Evolutionary conservation across 140 eudicot species (phyloP), one percentile per base, ranked within the genome.

Genomic region (Oenanthe javanica): DNA sequence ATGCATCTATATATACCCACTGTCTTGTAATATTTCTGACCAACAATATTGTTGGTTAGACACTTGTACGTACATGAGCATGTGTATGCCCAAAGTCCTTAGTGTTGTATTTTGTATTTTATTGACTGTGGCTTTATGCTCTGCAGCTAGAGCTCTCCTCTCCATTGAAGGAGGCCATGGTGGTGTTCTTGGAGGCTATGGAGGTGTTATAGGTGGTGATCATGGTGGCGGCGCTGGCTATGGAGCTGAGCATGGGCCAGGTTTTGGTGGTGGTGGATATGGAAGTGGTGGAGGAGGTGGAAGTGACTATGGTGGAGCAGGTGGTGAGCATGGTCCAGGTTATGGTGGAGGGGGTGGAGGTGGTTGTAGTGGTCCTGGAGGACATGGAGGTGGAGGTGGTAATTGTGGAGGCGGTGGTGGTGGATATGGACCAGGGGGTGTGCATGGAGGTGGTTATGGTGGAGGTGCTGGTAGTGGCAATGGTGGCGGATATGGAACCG

Each of bases 91-190:
- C 25, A 92, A 66, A 78, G 71, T 76, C 67, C 79, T 84, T 36
- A 83, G 79, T 82, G 81, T 85, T 21, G 76, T 85, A 69, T 88
- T 86, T 83, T 88, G 88, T 79, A 79, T 88, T 61, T 64, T 90
- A 48, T 71, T 92, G n/a, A n/a, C n/a, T 72, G 70, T 90, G 25
- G 93, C 86, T 3, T 49, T 90, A 42, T 86, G 89, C 80, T 89
- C 85, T 4, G 93, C 91, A 0, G 85, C 91, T 86, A 86, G 97
- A 83, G 79, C 90, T 64, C 90, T 90, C 77, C 83, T 87, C 82
- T 83, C 84, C 55, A 6, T 27, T 76, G 87, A 85, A 78, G 85
- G 43, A 18, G 78, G 40, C 69, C n/a, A n/a, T n/a, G n/a, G n/a
- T n/a, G n/a, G n/a, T n/a, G n/a, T n/a, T n/a, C n/a, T n/a, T n/a